These are phyloP conservation scores for Dysphania ambrosioides DNA, from an alignment of 148 eudicot species.

Conservation along the genomic window DNA sequence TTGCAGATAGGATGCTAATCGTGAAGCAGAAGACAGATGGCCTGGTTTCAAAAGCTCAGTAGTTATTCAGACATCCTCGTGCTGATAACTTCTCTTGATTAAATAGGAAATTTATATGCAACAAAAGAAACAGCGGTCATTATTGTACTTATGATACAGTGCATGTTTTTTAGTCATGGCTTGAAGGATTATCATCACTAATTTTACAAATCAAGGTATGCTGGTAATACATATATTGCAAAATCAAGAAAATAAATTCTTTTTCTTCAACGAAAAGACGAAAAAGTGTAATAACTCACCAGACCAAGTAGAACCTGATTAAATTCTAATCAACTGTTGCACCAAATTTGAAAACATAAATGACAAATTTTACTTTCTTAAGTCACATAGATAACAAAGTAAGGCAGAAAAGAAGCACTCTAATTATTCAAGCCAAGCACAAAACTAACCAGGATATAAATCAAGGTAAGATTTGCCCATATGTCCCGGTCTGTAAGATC, in stretches of 20 bases:
- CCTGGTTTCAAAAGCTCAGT: not conserved
- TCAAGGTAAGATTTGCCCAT: too few species aligned
- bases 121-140: not conserved
- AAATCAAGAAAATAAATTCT: too few species aligned
- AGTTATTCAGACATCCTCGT: not conserved
- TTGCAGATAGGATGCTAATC: not conserved
- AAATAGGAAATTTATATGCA: not conserved
- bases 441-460: conserved; percentile 42
- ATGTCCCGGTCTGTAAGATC: conserved; percentile 3
- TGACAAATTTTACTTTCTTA: too few species aligned
- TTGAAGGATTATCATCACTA: not conserved
- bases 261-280: too few species aligned
- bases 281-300: not conserved
- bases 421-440: conserved; percentile 14
- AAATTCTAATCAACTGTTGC: not conserved
- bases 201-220: not conserved
- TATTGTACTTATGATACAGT: not conserved
- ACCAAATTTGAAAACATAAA: too few species aligned
- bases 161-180: not conserved
- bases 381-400: not conserved
- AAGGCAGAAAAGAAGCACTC: not conserved
- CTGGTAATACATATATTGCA: not conserved
- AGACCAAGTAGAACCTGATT: not conserved
- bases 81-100: not conserved
- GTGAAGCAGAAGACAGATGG: not conserved